Percentiles rank a stretch among this genome's conserved stretches.
Evolutionary conservation across 495 filamentous ascomycete genomes (phyloP).

Genomic region (Penicillium simplicissimum): DNA sequence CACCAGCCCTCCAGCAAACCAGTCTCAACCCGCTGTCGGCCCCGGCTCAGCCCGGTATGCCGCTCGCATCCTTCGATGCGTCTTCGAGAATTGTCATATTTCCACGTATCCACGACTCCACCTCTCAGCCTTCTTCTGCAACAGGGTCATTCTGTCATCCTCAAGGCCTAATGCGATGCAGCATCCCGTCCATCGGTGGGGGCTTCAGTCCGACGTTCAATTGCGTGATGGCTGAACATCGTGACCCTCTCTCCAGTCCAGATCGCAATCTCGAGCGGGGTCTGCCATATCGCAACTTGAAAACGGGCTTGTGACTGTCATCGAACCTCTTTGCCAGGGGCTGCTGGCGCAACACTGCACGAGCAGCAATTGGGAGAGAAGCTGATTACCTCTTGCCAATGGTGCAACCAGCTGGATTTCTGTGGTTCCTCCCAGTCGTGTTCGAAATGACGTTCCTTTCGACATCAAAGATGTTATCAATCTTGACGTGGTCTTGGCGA

Average conservation of each 20-base stretch:
- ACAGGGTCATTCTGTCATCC: conserved; percentile 26
- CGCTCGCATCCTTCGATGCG: conserved; percentile 37
- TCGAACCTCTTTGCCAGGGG: conserved; percentile 1
- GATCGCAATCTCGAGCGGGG: conserved; percentile 13
- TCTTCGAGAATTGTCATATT: conserved; percentile 35
- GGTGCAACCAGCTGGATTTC: conserved; percentile 11
- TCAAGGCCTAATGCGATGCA: conserved; percentile 16
- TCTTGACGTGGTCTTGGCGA: neutral
- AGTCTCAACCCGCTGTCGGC: conserved; percentile 22
- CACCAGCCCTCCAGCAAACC: neutral
- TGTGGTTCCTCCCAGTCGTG: conserved; percentile 4
- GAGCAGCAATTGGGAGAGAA: neutral
- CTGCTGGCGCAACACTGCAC: conserved; percentile 14
- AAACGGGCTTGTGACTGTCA: neutral
- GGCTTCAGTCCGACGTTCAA: conserved; percentile 2
- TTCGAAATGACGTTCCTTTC: conserved; percentile 10
- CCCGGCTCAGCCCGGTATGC: conserved; percentile 21
- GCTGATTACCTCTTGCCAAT: conserved; percentile 11
- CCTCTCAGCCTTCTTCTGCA: conserved; percentile 15
- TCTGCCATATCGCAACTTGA: neutral
- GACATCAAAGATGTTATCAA: conserved; percentile 4
- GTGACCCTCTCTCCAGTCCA: conserved; percentile 4
- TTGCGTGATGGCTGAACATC: conserved; percentile 13
- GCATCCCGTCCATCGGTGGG: conserved; percentile 11
- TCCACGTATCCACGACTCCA: conserved; percentile 16